Evolutionary conservation across 257 asterid species (phyloP).

Genomic region (Solanum ossicruentum): DNA sequence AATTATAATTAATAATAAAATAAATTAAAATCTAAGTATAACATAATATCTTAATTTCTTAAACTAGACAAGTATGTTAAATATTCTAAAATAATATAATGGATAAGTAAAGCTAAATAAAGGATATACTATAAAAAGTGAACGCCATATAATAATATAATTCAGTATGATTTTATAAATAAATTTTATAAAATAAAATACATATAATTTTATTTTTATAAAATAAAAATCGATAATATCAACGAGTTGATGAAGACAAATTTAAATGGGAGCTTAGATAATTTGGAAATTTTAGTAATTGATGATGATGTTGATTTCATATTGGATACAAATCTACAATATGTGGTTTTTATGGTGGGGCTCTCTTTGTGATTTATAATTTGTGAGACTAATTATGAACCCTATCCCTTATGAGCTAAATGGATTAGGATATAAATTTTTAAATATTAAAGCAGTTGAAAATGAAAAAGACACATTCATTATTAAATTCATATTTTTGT

Average conservation of each 20-base stretch:
- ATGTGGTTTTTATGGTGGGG: not conserved
- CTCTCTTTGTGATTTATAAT: not conserved
- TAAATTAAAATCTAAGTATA: too few species aligned
- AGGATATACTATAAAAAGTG: not conserved
- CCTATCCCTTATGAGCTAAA: not conserved
- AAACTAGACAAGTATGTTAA: too few species aligned
- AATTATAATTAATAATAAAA: not conserved
- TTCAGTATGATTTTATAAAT: not conserved
- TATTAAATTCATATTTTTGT: too few species aligned
- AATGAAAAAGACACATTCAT: not conserved
- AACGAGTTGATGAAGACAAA: rapidly evolving
- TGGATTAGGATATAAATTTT: not conserved
- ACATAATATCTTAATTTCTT: too few species aligned
- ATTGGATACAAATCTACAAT: not conserved
- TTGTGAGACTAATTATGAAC: not conserved
- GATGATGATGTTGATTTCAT: not conserved
- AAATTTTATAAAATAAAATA: too few species aligned
- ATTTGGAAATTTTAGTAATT: not conserved
- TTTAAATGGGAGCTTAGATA: not conserved
- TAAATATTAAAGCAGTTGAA: not conserved
- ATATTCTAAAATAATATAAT: too few species aligned
- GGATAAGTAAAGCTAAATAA: too few species aligned
- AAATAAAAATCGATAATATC: not conserved
- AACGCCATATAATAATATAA: not conserved
- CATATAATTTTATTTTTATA: too few species aligned